Percentiles rank a stretch among this genome's conserved stretches.
These are phyloP conservation scores for Sarocladiaceae sp. DNA, from an alignment of 2,329 filamentous ascomycete species.

Conservation along the genomic window DNA sequence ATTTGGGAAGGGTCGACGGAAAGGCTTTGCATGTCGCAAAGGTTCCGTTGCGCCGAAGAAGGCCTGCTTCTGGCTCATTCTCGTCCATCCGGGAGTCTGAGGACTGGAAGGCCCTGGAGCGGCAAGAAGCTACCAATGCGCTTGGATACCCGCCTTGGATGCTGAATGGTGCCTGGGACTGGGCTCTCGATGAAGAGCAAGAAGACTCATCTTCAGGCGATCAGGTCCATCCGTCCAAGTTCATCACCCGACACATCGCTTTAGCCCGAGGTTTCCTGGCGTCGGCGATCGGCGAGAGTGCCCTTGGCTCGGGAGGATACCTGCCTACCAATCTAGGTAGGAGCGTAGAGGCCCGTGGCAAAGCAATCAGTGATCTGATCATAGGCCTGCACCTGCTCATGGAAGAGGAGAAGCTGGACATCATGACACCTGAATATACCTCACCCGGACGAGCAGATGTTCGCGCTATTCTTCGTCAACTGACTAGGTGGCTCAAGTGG, in stretches of 20 bases:
- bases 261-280: constrained; percentile 60
- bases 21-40: constrained; percentile 19
- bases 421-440: constrained; percentile 39
- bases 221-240: constrained; percentile 25
- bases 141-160: constrained; percentile 50
- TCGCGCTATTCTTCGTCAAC: constrained; percentile 70
- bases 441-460: constrained; percentile 46
- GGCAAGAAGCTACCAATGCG: constrained; percentile 40
- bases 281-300: constrained; percentile 50
- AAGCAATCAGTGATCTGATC: constrained; percentile 59
- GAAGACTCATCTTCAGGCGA: constrained; percentile 22
- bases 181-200: constrained; percentile 55
- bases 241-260: constrained; percentile 45
- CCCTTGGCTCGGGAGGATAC: constrained; percentile 50
- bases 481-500: constrained; percentile 79
- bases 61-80: constrained; percentile 28
- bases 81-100: constrained; percentile 28
- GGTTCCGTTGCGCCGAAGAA: constrained; percentile 24
- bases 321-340: constrained; percentile 54
- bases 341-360: constrained; percentile 51
- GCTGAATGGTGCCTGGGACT: constrained; percentile 61
- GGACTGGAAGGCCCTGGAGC: constrained; percentile 43
- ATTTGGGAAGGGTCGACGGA: constrained; percentile 39
- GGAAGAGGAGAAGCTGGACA: constrained; percentile 81
- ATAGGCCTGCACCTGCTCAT: constrained; percentile 78